phyloP scores from a whole-genome alignment of 2,329 filamentous ascomycete genomes.

The Cercospora janseana region DNA sequence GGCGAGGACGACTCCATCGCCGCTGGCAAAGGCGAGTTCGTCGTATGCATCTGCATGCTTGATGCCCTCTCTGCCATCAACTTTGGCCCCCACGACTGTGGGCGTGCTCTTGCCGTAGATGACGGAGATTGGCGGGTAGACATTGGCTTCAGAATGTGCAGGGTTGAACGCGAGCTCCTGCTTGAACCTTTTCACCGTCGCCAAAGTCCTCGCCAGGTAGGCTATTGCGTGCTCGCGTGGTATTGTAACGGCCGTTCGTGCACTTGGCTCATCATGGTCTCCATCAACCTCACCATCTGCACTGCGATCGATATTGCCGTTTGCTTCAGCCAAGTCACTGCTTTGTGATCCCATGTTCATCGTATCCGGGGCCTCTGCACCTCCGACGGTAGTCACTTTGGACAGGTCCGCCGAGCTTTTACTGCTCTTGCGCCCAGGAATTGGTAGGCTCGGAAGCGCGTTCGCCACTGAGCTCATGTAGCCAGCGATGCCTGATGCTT shows the following conservation, averaged over 20 bases:
- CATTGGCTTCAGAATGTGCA: constrained; percentile 61
- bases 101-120: constrained; percentile 86
- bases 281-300: constrained; percentile 8
- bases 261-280: constrained; percentile 23
- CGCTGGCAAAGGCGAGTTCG: constrained; percentile 78
- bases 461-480: constrained; percentile 50
- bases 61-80: constrained; percentile 71
- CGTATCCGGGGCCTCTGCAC: constrained; percentile 31
- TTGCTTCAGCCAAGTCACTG: constrained; percentile 43
- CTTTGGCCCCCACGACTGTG: constrained; percentile 78
- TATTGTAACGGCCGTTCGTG: constrained; percentile 51
- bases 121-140: constrained; percentile 76
- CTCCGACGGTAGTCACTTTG: constrained; percentile 25
- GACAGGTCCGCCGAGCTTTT: constrained; percentile 19
- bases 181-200: constrained; percentile 72
- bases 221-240: constrained; percentile 55
- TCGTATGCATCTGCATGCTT: constrained; percentile 76
- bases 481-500: constrained; percentile 43
- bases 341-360: constrained; percentile 24
- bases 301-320: constrained; percentile 39
- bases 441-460: constrained; percentile 40
- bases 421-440: constrained; percentile 31
- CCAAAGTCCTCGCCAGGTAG: constrained; percentile 74
- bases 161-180: constrained; percentile 65
- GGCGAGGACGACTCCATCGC: constrained; percentile 86